Conservation (phyloP, 257 asterid species). For the Fraxinus americana region DNA sequence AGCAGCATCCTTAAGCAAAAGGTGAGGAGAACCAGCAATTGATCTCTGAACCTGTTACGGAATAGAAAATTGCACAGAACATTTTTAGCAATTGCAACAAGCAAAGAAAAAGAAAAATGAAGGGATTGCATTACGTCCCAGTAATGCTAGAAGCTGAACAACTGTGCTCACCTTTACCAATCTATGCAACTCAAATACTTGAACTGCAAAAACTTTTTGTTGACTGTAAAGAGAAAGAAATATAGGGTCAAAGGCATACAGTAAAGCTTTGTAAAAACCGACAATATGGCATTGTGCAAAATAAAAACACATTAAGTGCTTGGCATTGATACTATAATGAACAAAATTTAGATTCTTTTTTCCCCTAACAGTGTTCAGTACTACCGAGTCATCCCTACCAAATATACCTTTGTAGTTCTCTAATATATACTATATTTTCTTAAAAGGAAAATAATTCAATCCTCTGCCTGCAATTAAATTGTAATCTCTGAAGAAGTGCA, state of each 20-base stretch:
- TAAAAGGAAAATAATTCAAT: background rate
- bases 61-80: background rate
- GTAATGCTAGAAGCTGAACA: background rate
- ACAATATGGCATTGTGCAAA: background rate
- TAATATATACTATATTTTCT: background rate
- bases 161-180: conserved; percentile 60
- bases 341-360: background rate
- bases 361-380: background rate
- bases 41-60: conserved; percentile 71
- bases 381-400: background rate
- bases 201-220: conserved; percentile 86
- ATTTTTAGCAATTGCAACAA: background rate
- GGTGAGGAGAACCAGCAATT: conserved; percentile 69
- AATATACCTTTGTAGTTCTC: background rate
- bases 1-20: conserved; percentile 51
- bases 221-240: conserved; percentile 54
- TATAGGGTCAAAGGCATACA: conserved; percentile 8
- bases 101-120: background rate
- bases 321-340: background rate
- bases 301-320: background rate
- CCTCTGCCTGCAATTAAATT: background rate
- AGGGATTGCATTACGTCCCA: background rate
- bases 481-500: background rate
- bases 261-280: conserved; percentile 4
- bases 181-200: conserved; percentile 94